Conservation (phyloP, 2,329 filamentous ascomycete species). For the Fusarium keratoplasticum region DNA sequence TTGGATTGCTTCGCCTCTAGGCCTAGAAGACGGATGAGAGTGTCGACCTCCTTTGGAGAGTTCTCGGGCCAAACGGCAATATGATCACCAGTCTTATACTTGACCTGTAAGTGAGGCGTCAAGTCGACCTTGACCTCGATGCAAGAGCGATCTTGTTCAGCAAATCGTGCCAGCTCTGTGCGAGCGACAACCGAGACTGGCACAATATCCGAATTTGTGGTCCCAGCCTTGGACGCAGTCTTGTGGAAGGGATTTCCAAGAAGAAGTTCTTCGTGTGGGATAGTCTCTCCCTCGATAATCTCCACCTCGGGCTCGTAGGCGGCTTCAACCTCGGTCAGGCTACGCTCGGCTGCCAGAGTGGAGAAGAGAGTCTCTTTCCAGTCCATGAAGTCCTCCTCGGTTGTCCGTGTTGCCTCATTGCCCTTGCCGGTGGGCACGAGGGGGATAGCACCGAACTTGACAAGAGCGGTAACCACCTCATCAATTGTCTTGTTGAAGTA, state of each 20-base stretch:
- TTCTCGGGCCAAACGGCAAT: neutral
- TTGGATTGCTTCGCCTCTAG: neutral
- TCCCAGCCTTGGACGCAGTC: neutral
- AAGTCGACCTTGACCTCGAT: constrained; percentile 9
- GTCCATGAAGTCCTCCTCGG: neutral
- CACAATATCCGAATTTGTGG: neutral
- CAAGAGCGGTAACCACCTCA: neutral
- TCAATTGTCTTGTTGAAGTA: neutral
- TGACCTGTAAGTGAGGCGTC: neutral
- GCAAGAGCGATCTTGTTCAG: neutral
- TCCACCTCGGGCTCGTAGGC: neutral
- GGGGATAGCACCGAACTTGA: neutral
- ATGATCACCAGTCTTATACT: neutral
- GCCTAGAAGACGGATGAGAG: neutral
- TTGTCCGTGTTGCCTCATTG: neutral
- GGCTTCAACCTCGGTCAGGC: neutral
- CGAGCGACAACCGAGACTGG: neutral
- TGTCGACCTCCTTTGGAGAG: neutral
- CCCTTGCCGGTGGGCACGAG: neutral
- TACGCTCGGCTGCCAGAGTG: neutral
- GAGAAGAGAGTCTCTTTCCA: neutral
- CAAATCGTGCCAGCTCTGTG: neutral
- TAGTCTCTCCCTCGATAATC: neutral
- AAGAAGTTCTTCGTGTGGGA: neutral
- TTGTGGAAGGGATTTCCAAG: constrained; percentile 8